Evolutionary conservation across 371 early-diverging fungal genomes (phyloP), one percentile per base, ranked within the genome.

Genomic region (Mortierella sp.): DNA sequence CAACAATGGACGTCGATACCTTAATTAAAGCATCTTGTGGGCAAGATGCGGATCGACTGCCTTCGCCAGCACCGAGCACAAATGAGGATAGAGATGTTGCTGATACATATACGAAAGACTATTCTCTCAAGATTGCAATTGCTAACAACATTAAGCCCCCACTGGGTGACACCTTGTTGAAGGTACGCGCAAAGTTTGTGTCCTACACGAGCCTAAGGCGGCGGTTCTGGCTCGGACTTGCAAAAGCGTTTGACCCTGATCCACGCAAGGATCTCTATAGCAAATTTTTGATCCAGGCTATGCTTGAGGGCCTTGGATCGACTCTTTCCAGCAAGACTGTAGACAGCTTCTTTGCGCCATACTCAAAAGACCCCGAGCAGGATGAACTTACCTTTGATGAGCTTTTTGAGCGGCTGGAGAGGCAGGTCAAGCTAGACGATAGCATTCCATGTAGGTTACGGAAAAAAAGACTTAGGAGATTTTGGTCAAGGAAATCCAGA

Each of bases 301-400:
- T 95, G 92, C 84, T 96, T 13, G 95, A 93, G 53, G 87, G 90
- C 50, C 75, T 96, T 10, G 94, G 93, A 3, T 91, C 91, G n/a
- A 93, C 88, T 13, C 88, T 94, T 24, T 88, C 92, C 0, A 93
- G 91, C 58, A 85, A 89, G 13, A 92, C 93, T 0, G 85, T 95
- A 6, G 88, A 90, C 57, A 72, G 76, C 5, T 91, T 93, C 67
- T 95, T 94, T 87, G 58, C 77, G 6, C 83, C 87, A 4, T 87
- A 88, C 55, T 83, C 83, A 28, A 92, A 93, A 64, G 84, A 87
- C 41, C 88, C 89, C 0, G 84, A 79, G 11, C 72, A 79, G 41
- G 92, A 93, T 19, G 93, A 90, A 28, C 74, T 96, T 36, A 81
- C 91, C 2, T 88, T 92, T 67, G 91, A 90, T 10, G 93, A 94